Conservation (phyloP, 2,329 filamentous ascomycete species). For the Fusarium nygamai region DNA sequence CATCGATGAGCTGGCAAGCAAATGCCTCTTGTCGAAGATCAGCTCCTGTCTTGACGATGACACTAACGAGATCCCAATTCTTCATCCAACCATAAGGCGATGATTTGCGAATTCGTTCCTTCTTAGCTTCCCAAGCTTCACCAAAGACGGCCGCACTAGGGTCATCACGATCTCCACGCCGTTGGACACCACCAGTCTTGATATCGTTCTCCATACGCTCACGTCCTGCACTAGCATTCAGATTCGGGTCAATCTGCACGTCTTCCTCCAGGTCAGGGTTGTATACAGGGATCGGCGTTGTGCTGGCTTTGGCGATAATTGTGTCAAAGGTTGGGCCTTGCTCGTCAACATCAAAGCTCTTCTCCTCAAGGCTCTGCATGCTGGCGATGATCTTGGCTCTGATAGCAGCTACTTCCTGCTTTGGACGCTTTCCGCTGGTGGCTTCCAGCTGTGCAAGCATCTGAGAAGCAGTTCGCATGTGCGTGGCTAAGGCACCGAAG, state of each 20-base stretch:
- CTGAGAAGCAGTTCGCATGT: constrained; percentile 87
- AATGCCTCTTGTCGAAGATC: constrained; percentile 88
- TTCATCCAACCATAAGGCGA: constrained; percentile 91
- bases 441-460: constrained; percentile 87
- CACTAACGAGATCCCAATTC: constrained; percentile 87
- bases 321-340: constrained; percentile 80
- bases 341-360: constrained; percentile 82
- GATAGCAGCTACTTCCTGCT: constrained; percentile 83
- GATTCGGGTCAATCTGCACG: constrained; percentile 58
- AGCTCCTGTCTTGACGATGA: constrained; percentile 88
- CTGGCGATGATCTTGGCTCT: constrained; percentile 88
- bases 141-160: constrained; percentile 88
- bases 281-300: constrained; percentile 52
- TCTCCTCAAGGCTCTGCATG: constrained; percentile 88
- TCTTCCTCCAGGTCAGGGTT: constrained; percentile 67
- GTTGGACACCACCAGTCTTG: constrained; percentile 84
- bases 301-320: constrained; percentile 79
- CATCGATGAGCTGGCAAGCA: constrained; percentile 83
- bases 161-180: constrained; percentile 84
- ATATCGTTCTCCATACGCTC: constrained; percentile 91
- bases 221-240: constrained; percentile 77
- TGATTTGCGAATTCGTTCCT: constrained; percentile 82
- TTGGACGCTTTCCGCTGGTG: constrained; percentile 82
- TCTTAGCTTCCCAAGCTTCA: constrained; percentile 86
- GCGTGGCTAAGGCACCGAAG: constrained; percentile 83